Conservation (phyloP, 2,329 filamentous ascomycete species). For the Pestalotiopsis sp. region DNA sequence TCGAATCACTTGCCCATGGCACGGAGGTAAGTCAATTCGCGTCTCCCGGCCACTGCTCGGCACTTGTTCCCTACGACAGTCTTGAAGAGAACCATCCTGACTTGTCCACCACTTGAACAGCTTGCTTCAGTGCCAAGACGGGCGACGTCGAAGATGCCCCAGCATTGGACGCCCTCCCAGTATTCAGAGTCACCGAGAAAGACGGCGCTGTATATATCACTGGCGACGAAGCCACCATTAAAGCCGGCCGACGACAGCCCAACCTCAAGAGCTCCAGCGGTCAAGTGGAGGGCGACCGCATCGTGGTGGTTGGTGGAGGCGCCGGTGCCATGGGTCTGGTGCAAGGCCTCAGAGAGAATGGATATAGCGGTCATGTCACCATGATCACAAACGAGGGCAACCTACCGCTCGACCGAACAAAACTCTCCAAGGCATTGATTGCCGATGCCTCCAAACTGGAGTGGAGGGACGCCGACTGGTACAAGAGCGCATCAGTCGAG, state of each 20-base stretch:
- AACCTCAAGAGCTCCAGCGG: conserved; percentile 68
- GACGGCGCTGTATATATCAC: conserved; percentile 84
- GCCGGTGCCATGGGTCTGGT: conserved; percentile 81
- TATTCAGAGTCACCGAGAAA: conserved; percentile 80
- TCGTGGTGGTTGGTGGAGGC: conserved; percentile 88
- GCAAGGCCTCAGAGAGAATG: conserved; percentile 80
- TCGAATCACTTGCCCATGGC: conserved; percentile 91
- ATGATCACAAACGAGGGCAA: conserved; percentile 84
- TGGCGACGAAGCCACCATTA: conserved; percentile 78
- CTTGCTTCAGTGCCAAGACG: conserved; percentile 87
- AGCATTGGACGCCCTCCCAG: conserved; percentile 81
- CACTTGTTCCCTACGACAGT: neutral
- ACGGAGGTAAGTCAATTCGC: conserved; percentile 68
- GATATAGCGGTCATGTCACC: conserved; percentile 79
- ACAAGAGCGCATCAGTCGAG: conserved; percentile 62
- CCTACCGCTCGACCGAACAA: conserved; percentile 88
- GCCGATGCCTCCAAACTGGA: conserved; percentile 79
- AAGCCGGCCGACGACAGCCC: conserved; percentile 72
- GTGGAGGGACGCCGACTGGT: conserved; percentile 78
- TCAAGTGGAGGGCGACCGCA: conserved; percentile 57
- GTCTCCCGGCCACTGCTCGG: neutral
- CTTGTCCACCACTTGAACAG: conserved; percentile 45
- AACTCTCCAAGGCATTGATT: conserved; percentile 91
- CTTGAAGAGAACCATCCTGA: neutral
- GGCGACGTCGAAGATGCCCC: conserved; percentile 96